A percentile compares a stretch with the other conserved stretches of the same genome.
These are phyloP conservation scores for Porogramme epimiltina DNA, from an alignment of 1,284 basidiomycete species.

Conservation along the genomic window DNA sequence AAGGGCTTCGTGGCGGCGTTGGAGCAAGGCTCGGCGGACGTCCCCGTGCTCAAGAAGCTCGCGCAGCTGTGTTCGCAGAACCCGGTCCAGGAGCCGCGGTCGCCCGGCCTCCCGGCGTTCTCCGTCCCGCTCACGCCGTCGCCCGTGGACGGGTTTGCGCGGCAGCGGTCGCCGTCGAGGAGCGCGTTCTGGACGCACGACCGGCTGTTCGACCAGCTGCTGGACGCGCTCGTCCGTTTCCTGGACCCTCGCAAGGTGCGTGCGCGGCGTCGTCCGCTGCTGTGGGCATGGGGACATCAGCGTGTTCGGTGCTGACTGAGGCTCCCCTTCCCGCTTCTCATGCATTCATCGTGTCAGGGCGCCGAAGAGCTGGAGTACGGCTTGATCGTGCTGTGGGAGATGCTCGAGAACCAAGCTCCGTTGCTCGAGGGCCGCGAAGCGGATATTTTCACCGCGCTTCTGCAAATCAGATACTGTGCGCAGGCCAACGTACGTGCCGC, in stretches of 20 bases:
- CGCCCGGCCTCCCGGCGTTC: constrained; percentile 48
- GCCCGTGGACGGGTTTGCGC: constrained; percentile 32
- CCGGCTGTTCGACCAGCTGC: constrained; percentile 65
- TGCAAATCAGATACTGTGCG: constrained; percentile 69
- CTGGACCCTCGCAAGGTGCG: constrained; percentile 60
- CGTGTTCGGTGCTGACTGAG: too few relatives aligned
- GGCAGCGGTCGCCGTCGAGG: constrained; percentile 44
- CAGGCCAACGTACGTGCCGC: constrained; percentile 56
- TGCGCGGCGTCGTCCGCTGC: too few relatives aligned
- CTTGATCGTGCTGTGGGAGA: constrained; percentile 75
- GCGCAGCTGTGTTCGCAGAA: constrained; percentile 62
- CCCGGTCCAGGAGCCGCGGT: constrained; percentile 47
- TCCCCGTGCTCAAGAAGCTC: constrained; percentile 58
- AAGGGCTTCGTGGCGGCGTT: constrained; percentile 53
- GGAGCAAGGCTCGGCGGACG: constrained; percentile 51
- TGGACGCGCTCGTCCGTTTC: constrained; percentile 60
- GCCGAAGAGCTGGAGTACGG: constrained; percentile 70
- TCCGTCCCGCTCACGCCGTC: constrained; percentile 41
- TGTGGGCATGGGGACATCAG: too few relatives aligned
- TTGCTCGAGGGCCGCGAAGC: constrained; percentile 74
- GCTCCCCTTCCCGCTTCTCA: background rate
- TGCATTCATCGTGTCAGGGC: constrained; percentile 40
- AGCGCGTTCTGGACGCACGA: constrained; percentile 67
- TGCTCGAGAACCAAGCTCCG: constrained; percentile 65
- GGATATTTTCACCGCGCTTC: constrained; percentile 64